A percentile compares a stretch with the other conserved stretches of the same genome.
These are phyloP conservation scores for Colletotrichum spaethianum DNA, from an alignment of 2,329 filamentous ascomycete genomes.

Conservation along the genomic window DNA sequence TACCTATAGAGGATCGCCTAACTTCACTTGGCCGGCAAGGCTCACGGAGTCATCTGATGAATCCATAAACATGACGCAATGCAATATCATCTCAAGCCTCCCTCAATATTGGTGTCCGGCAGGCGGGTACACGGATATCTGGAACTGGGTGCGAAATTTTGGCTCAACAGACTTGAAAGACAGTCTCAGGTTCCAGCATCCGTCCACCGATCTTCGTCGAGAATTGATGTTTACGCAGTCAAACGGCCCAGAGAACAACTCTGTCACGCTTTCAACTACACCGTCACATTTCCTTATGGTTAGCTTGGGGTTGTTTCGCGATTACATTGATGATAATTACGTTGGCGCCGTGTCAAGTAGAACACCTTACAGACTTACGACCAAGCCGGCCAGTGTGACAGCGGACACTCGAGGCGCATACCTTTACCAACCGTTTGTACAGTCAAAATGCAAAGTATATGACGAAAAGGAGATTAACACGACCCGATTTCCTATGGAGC, in stretches of 20 bases:
- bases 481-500: background rate
- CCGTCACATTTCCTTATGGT: background rate
- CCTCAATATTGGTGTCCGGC: background rate
- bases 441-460: slow-evolving; percentile 14
- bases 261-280: background rate
- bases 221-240: background rate
- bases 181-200: background rate
- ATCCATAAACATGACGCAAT: no score
- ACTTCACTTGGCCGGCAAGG: background rate
- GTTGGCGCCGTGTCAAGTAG: background rate
- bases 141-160: slow-evolving; percentile 5
- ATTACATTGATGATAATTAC: background rate
- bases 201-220: slow-evolving; percentile 6
- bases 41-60: no score
- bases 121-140: background rate
- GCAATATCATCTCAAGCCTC: no score
- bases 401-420: background rate
- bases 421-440: slow-evolving; percentile 24
- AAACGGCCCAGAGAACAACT: rapidly evolving
- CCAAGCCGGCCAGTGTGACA: background rate
- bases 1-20: background rate
- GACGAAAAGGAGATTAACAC: background rate
- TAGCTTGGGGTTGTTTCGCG: slow-evolving; percentile 2
- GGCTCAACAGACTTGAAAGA: background rate
- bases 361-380: background rate